Percentiles rank a stretch among this genome's conserved stretches.
Conservation (phyloP, 108 stramenopile species). For the Pseudonitzschia pungens region DNA sequence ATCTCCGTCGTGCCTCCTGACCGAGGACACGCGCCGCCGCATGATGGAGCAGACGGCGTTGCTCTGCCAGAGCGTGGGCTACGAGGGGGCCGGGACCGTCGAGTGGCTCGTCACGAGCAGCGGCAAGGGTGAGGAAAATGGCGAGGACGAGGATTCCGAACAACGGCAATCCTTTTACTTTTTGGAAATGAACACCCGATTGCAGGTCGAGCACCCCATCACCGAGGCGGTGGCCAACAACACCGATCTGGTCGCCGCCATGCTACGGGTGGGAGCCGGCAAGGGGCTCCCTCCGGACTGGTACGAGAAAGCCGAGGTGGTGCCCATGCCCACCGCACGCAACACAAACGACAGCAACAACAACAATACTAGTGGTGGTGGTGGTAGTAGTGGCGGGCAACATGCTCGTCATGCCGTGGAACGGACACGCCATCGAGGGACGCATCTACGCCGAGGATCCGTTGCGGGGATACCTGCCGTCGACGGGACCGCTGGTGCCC, state of each 20-base stretch:
- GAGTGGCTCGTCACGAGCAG: slow-evolving; percentile 89
- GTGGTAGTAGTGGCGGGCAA: slow-evolving; percentile 27
- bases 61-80: slow-evolving; percentile 90
- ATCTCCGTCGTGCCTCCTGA: slow-evolving; percentile 85
- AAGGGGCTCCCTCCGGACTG: slow-evolving; percentile 51
- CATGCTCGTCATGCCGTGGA: slow-evolving; percentile 46
- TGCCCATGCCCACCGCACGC: neutral
- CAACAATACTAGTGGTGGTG: slow-evolving; percentile 33
- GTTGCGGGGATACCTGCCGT: slow-evolving; percentile 50
- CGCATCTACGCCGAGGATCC: slow-evolving; percentile 99
- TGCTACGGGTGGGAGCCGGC: slow-evolving; percentile 88
- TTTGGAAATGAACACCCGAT: slow-evolving; percentile 96
- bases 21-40: slow-evolving; percentile 53
- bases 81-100: slow-evolving; percentile 95
- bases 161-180: slow-evolving; percentile 90
- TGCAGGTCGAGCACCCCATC: slow-evolving; percentile 96
- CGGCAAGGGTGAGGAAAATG: neutral
- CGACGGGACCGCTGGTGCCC: slow-evolving; percentile 49
- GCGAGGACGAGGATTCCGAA: slow-evolving; percentile 51
- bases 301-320: slow-evolving; percentile 34
- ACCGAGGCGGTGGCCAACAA: slow-evolving; percentile 83
- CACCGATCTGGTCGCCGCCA: slow-evolving; percentile 88
- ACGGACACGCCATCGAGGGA: slow-evolving; percentile 82
- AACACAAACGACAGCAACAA: no score
- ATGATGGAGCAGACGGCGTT: slow-evolving; percentile 65